Evolutionary conservation across 139 green algal genomes (phyloP).

Genomic region (Closterium sp.): DNA sequence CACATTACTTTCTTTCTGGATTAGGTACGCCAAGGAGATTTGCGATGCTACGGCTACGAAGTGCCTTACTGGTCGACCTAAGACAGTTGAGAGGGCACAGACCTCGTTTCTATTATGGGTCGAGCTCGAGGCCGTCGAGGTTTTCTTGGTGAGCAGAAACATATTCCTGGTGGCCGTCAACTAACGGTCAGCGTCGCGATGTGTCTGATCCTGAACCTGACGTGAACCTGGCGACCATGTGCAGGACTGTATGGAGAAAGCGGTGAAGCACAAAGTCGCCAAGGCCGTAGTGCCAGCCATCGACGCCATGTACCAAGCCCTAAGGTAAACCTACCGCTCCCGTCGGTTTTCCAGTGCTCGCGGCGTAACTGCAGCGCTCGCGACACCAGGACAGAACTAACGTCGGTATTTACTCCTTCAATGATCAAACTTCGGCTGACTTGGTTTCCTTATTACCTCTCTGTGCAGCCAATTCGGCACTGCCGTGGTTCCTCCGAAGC

Average conservation of each 20-base stretch:
- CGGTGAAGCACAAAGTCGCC: constrained; percentile 81
- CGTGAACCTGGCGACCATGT: constrained; percentile 27
- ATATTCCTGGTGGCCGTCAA: not conserved
- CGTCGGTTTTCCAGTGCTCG: not conserved
- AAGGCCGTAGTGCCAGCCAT: constrained; percentile 81
- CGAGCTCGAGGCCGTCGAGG: constrained; percentile 77
- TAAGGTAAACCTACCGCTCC: constrained; percentile 23
- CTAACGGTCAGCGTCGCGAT: not conserved
- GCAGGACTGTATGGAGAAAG: constrained; percentile 65
- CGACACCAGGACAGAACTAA: not conserved
- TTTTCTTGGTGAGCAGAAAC: constrained; percentile 59
- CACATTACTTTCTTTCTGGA: not conserved
- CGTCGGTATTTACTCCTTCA: not conserved
- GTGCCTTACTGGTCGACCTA: constrained; percentile 75
- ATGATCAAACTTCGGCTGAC: not conserved
- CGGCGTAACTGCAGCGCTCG: not conserved
- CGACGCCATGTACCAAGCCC: constrained; percentile 55
- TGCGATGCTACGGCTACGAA: constrained; percentile 72
- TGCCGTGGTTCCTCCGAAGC: constrained; percentile 68
- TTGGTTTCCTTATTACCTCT: not conserved
- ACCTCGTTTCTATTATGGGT: constrained; percentile 74
- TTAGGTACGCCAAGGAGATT: constrained; percentile 51
- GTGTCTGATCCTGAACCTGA: not conserved
- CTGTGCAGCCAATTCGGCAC: constrained; percentile 34
- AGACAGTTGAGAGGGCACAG: constrained; percentile 67